phyloP scores from a whole-genome alignment of 2,329 filamentous ascomycete species.

The Macroventuria anomochaeta region DNA sequence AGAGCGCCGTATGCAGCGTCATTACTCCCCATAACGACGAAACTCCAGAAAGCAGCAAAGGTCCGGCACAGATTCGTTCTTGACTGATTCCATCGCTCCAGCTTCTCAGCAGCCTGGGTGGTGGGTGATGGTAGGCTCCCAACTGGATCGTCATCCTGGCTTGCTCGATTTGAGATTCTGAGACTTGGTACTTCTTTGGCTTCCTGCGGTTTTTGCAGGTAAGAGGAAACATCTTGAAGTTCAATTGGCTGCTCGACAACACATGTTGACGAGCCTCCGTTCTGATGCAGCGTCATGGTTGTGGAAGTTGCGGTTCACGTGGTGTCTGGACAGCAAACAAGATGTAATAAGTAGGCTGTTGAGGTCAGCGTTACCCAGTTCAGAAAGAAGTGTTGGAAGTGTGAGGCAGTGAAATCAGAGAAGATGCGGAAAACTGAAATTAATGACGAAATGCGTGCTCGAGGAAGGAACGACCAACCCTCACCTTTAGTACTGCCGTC shows the following conservation, averaged over 20 bases:
- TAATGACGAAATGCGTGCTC: neutral
- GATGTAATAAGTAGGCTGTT: neutral
- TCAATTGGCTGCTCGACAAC: slow-evolving; percentile 41
- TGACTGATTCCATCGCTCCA: slow-evolving; percentile 70
- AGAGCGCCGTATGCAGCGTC: slow-evolving; percentile 68
- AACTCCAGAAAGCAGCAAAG: slow-evolving; percentile 64
- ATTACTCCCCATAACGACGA: slow-evolving; percentile 72
- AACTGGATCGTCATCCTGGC: slow-evolving; percentile 32
- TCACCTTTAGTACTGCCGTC: neutral
- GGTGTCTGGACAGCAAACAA: neutral
- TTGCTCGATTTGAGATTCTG: slow-evolving; percentile 26
- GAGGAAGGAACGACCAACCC: neutral
- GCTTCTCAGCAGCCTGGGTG: slow-evolving; percentile 48
- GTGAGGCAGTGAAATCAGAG: neutral
- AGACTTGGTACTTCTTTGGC: slow-evolving; percentile 27
- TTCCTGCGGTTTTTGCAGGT: slow-evolving; percentile 27
- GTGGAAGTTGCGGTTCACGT: neutral
- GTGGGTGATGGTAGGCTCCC: slow-evolving; percentile 56
- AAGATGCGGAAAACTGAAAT: neutral
- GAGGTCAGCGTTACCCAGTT: neutral
- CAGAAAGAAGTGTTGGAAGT: neutral
- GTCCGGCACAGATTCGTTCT: slow-evolving; percentile 65
- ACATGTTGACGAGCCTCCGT: slow-evolving; percentile 44
- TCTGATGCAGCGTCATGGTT: slow-evolving; percentile 36
- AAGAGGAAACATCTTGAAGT: slow-evolving; percentile 39